phyloP scores from a whole-genome alignment of 1,139 yeast species.

The Sugiyamaella castrensis region DNA sequence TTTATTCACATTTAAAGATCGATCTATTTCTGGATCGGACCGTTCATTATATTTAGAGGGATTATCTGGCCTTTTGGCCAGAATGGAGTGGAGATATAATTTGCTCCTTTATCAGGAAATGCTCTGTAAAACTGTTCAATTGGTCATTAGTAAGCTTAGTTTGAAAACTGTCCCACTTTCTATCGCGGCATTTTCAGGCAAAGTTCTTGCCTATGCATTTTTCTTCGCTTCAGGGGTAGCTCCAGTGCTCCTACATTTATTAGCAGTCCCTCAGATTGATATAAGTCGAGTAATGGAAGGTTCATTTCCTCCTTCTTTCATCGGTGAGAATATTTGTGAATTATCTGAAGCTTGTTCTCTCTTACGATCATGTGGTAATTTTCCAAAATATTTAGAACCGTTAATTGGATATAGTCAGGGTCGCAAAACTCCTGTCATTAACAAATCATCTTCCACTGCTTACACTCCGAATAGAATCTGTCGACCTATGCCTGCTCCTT shows the following conservation, averaged over 20 bases:
- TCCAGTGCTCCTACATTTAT: conserved; percentile 55
- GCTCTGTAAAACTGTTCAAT: conserved; percentile 55
- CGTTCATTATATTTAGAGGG: conserved; percentile 72
- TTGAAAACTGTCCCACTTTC: conserved; percentile 57
- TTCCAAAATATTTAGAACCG: conserved; percentile 30
- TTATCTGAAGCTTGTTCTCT: conserved; percentile 11
- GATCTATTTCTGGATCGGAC: conserved; percentile 48
- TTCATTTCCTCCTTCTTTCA: conserved; percentile 18
- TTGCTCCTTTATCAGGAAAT: conserved; percentile 23
- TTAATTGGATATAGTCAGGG: conserved; percentile 25
- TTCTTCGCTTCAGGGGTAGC: conserved; percentile 62
- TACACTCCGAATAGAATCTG: conserved; percentile 2
- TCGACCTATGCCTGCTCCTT: conserved; percentile 6
- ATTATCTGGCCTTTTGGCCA: conserved; percentile 59
- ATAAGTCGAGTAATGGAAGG: conserved; percentile 35
- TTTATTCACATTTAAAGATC: conserved; percentile 43
- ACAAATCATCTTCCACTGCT: conserved; percentile 1
- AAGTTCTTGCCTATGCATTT: conserved; percentile 67
- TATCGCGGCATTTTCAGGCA: conserved; percentile 74
- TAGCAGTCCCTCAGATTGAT: conserved; percentile 49
- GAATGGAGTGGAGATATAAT: conserved; percentile 56
- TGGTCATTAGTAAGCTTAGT: conserved; percentile 51
- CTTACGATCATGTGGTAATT: conserved; percentile 14
- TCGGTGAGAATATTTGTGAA: conserved; percentile 11
- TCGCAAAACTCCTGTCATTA: conserved; percentile 6